Percentiles rank a stretch among this genome's conserved stretches.
These are phyloP conservation scores for Manihot esculenta DNA, from an alignment of 441 rosid genomes.

Conservation along the genomic window DNA sequence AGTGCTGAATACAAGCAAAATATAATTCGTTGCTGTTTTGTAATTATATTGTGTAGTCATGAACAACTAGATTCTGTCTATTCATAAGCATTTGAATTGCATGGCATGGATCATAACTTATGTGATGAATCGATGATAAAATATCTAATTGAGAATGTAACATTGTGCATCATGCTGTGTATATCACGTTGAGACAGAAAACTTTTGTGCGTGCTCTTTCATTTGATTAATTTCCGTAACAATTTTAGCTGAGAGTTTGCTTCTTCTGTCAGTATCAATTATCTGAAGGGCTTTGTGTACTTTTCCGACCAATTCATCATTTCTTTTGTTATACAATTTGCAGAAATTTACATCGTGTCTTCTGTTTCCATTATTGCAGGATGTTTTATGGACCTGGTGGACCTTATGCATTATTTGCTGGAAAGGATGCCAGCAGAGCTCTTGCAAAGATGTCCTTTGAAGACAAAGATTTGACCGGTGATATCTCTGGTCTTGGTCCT, in stretches of 20 bases:
- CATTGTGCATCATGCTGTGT: not conserved
- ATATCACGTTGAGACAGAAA: not conserved
- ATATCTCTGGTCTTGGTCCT: conserved; percentile 75
- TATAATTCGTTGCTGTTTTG: too few species aligned
- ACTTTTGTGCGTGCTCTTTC: not conserved
- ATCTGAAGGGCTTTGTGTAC: too few species aligned
- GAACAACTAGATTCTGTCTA: too few species aligned
- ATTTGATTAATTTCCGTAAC: not conserved
- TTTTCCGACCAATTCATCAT: too few species aligned
- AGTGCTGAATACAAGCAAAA: not conserved
- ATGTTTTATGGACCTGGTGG: conserved; percentile 99
- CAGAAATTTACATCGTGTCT: conserved; percentile 37
- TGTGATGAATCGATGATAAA: not conserved
- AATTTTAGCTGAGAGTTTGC: not conserved
- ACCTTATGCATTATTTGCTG: conserved; percentile 93
- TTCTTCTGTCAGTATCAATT: not conserved
- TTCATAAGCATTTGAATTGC: too few species aligned
- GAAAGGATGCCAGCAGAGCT: conserved; percentile 91
- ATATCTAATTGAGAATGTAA: not conserved
- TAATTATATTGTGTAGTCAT: not conserved
- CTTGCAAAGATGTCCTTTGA: conserved; percentile 94
- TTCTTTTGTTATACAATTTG: conserved; percentile 22
- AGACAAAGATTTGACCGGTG: conserved; percentile 71
- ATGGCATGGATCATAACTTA: not conserved
- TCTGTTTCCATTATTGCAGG: conserved; percentile 38